Evolutionary conservation across 148 eudicot species (phyloP), one percentile per base, ranked within the genome.

Genomic region (Rhododendron mucronatum): DNA sequence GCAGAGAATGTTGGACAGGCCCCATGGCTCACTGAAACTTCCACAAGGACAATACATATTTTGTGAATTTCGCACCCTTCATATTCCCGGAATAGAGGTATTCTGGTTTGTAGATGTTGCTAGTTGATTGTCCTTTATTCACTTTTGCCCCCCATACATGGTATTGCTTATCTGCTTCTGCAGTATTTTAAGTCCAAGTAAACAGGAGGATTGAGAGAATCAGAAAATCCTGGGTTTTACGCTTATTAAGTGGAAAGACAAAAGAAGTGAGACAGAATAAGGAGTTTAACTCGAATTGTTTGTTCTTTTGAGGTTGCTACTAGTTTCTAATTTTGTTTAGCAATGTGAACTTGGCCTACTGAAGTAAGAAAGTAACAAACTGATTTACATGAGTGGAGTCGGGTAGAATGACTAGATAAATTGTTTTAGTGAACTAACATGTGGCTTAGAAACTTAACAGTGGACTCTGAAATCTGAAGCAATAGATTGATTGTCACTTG

Each of bases 11-110:
- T 85, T 87, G 30, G 57, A 88, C 41, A 82, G 91, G 77, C 82
- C 88, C 55, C 87, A 57, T 85, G 41, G 73, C 41, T 82, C 91
- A 50, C 85, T 86, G 82, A 93, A 92, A 89, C 98, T 96, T 89
- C 98, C 99, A 20, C 92, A 92, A 85, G 99, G 99, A 87, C 89
- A 87, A 82, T 95, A 95, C 86, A 87, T 95, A 75, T 96, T 96
- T 73, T 92, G 92, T 92, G 97, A 88, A 85, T 96, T 96, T 78
- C 98, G 92, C 55, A 92, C 99, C 71, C 99, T 96, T 88, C 88
- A 90, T 55, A 84, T 96, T 82, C 98, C 99, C 20, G 99, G 99
- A 65, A 61, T 94, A 51, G 87, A 91, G 97, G 99, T 96, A 89
- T 37, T 77, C 18, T 55, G 14, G 12, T 12, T 28, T 80, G 20